Evolutionary conservation across 805 yeast species (phyloP).

Genomic region (Wickerhamomyces xylosicus): DNA sequence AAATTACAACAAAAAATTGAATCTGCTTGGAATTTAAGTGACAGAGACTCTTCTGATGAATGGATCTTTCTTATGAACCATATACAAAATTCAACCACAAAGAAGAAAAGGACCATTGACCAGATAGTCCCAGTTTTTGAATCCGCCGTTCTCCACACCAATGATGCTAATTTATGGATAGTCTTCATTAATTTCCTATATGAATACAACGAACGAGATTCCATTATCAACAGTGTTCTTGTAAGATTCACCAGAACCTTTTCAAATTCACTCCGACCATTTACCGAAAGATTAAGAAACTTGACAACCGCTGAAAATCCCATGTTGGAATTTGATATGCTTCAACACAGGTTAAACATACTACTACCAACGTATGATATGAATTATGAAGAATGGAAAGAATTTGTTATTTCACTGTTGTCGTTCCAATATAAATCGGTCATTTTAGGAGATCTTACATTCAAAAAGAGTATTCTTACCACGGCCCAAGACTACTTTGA

Average conservation of each 20-base stretch:
- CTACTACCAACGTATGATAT: neutral
- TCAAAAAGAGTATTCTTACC: neutral
- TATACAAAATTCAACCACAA: conserved; percentile 2
- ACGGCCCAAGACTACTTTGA: neutral
- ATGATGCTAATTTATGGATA: conserved; percentile 8
- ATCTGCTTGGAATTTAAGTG: conserved; percentile 16
- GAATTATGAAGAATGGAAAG: conserved; percentile 25
- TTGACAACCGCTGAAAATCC: neutral
- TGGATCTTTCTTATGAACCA: conserved; percentile 5
- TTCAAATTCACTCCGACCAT: conserved; percentile 6
- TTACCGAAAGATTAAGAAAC: conserved; percentile 8
- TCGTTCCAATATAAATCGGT: conserved; percentile 4
- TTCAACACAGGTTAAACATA: neutral
- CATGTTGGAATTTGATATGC: too few relatives aligned
- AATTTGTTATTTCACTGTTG: conserved; percentile 20
- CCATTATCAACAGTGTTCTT: neutral
- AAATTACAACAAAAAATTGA: conserved; percentile 24
- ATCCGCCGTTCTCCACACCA: conserved; percentile 3
- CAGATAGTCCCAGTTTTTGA: conserved; percentile 8
- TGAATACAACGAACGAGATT: conserved; percentile 2
- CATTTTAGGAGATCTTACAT: conserved; percentile 1
- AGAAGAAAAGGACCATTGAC: conserved; percentile 4
- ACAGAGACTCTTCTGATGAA: conserved; percentile 1
- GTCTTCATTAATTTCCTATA: conserved; percentile 5
- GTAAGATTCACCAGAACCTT: conserved; percentile 5